Evolutionary conservation across 805 yeast species (phyloP), one percentile per base, ranked within the genome.

Genomic region (Pichia cabralensis): DNA sequence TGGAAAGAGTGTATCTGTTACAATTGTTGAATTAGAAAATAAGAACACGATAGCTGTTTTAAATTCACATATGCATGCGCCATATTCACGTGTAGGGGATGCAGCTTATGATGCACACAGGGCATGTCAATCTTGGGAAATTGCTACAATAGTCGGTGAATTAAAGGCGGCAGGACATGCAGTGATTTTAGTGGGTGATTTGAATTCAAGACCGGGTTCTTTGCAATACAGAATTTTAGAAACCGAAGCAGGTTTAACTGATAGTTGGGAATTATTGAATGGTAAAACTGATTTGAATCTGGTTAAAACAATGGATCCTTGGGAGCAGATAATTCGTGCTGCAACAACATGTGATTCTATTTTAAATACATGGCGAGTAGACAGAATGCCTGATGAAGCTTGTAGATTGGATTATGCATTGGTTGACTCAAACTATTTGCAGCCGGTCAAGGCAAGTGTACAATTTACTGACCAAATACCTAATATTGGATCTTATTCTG

Each of bases 1-100:
- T 16, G 98, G 98, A 8, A 92, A 92, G 53, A 71, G 89, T 8
- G 72, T 85, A 14, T 80, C 94, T 1, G 74, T 85, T 3, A 80
- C 94, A 0, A 56, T 74, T 4, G 60, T 92, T 27, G 62, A 62
- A 36, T 78, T 82, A 5, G 58, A 71, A 3, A 58, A 65, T 1
- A 62, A 60, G 13, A 61, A 68, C 2, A 52, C 65, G 6, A 60
- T 92, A 26, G 96, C 94, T 3, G 58, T 92, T 5, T 60, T 92
- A 50, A 89, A 88, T 51, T 78, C 95, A 13, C 98, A 92, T 55
- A 80, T 92, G 92, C 98, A 92, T 56, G 98, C 98, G 1, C 98
- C 98, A 0, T 92, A 92, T 51, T 69, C 92, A 1, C 49, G 60
- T 13, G 58, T 63, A 0, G 97, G 97, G 3, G 95, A 86, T 55